phyloP scores from a whole-genome alignment of 352 stramenopile species.

The Globisporangium okanoganense region DNA sequence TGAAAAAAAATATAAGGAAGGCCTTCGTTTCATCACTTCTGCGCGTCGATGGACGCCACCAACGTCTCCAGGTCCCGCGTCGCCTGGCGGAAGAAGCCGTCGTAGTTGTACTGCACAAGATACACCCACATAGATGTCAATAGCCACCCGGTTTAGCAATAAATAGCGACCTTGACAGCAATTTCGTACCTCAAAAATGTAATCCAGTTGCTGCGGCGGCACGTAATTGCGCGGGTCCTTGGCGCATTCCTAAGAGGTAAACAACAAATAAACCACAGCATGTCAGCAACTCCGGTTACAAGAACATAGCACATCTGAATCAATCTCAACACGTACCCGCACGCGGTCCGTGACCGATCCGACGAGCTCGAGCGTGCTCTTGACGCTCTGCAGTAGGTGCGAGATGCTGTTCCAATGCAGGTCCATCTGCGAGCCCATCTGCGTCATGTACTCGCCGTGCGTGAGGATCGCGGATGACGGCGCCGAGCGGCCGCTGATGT shows the following conservation, averaged over 20 bases:
- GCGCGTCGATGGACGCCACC: conserved; percentile 44
- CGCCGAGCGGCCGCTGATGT: conserved; percentile 47
- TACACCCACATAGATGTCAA: not conserved
- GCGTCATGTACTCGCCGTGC: conserved; percentile 86
- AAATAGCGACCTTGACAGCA: not conserved
- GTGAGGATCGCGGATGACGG: conserved; percentile 72
- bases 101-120: conserved; percentile 73
- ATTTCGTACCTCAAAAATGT: conserved; percentile 82
- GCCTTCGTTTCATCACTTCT: conserved; percentile 18
- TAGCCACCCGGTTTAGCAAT: not conserved
- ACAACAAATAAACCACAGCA: conserved; percentile 3
- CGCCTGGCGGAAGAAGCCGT: conserved; percentile 79
- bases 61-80: conserved; percentile 70
- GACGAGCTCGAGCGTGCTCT: conserved; percentile 65
- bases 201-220: conserved; percentile 75
- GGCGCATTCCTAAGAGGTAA: conserved; percentile 47
- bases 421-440: conserved; percentile 80
- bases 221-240: conserved; percentile 68
- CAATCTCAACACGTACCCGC: conserved; percentile 32
- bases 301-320: not conserved
- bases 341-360: conserved; percentile 57
- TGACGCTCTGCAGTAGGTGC: conserved; percentile 76
- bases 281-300: not conserved
- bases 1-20: not conserved
- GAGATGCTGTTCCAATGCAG: conserved; percentile 86